Base-by-base conservation (phyloP, 179 eudicot genomes). In the Silene noctiflora region DNA sequence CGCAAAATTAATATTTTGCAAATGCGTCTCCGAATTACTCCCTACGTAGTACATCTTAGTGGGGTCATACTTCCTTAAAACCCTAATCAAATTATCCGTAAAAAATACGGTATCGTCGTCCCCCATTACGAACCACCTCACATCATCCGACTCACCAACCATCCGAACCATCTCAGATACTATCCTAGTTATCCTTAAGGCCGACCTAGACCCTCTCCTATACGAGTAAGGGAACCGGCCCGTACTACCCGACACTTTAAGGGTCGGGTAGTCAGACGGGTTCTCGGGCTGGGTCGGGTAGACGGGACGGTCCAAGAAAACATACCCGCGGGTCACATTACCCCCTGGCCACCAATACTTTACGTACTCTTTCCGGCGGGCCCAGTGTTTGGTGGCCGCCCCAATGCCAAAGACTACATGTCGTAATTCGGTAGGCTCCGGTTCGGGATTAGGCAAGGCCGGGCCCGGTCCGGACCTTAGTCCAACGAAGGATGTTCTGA, bases 81-180 rank as follows among this genome's bases (percentile, higher is more conserved):
- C 94, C 75, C 87, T 60, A 4, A 90, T 80, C 63, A 91, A 61
- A 61, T 91, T 91, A 6, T 90, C 89, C 0, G 84, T 73, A 0
- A 87, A 80, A 48, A 91, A 88, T 0, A 90, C 73, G 6, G 94
- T 90, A 19, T 91, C 97, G 6, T 91, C 97, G 39, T 91, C 94
- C 2, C 89, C 93, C 89, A 91, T 81, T 4, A 89, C 90, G 17
- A 83, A 51, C 93, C 93, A 89, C 79, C 93, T 69, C 29, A 84
- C 87, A 5, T 84, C 77, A 1, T 33, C 75, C 61, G 39, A 83
- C 12, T 8, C 79, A 6, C 6, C 16, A 12, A 13, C 82, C 58
- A 87, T 22, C 71, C 88, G 82, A 12, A 79, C 79, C 44, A 82
- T 80, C 67, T 91, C 93, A 6, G 87, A 85, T 10, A 91, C 85